A percentile compares a stretch with the other conserved stretches of the same genome.
These are phyloP conservation scores for Kwoniella bestiolae DNA, from an alignment of 768 basidiomycete species.

Conservation along the genomic window DNA sequence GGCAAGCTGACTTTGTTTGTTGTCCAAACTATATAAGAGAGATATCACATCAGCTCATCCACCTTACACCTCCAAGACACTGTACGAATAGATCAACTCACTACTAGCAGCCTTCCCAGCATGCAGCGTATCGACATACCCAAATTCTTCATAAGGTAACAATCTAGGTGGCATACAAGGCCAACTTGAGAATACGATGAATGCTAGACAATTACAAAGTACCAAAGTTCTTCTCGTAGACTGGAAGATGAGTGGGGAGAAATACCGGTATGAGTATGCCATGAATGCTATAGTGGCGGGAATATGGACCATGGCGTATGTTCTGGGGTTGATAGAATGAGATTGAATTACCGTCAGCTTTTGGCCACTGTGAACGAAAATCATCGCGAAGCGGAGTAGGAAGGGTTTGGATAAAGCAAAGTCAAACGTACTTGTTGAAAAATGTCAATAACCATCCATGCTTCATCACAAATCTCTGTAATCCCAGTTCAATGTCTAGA, in stretches of 20 bases:
- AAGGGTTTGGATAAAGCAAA: neutral
- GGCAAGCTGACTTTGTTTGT: slow-evolving; percentile 39
- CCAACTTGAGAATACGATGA: slow-evolving; percentile 49
- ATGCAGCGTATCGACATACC: slow-evolving; percentile 49
- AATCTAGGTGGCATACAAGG: slow-evolving; percentile 51
- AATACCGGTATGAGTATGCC: slow-evolving; percentile 41
- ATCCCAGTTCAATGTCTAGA: slow-evolving; percentile 43
- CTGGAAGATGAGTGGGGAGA: slow-evolving; percentile 42
- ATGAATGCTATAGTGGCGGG: slow-evolving; percentile 52
- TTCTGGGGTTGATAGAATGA: no score
- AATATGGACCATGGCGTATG: slow-evolving; percentile 52
- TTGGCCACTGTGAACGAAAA: neutral
- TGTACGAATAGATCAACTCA: slow-evolving; percentile 6
- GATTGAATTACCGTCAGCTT: no score
- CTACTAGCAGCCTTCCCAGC: slow-evolving; percentile 45
- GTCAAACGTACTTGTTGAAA: slow-evolving; percentile 44
- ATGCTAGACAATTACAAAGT: slow-evolving; percentile 46
- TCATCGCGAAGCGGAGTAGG: neutral
- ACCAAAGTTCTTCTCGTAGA: slow-evolving; percentile 44
- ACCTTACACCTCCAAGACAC: no score
- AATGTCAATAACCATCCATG: slow-evolving; percentile 27
- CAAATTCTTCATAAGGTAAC: slow-evolving; percentile 40
- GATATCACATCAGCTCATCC: slow-evolving; percentile 1
- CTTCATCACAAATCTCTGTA: slow-evolving; percentile 41
- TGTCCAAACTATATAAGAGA: slow-evolving; percentile 35